Conservation (phyloP, 1,284 basidiomycete species). For the Moesziomyces parantarcticus region DNA sequence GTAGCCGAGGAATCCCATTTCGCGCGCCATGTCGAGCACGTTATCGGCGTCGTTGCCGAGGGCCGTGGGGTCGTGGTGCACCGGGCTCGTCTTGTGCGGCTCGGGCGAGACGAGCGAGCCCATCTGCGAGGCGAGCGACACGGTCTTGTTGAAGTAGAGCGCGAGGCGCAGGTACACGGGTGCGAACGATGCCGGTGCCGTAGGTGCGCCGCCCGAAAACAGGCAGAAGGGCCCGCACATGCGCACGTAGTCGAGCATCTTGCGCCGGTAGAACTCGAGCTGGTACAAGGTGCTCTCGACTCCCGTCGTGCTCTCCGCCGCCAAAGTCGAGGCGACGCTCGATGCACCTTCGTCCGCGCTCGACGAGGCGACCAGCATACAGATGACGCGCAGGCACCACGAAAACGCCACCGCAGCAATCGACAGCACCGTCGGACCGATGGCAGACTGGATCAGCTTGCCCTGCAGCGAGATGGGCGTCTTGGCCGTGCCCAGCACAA, state of each 20-base stretch:
- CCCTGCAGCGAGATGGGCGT: constrained; percentile 38
- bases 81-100: constrained; percentile 2
- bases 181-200: constrained; percentile 14
- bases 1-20: constrained; percentile 37
- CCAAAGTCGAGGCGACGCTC: not conserved
- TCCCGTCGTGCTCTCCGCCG: not conserved
- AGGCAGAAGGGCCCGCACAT: constrained; percentile 43
- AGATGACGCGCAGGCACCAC: constrained; percentile 32
- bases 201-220: constrained; percentile 29
- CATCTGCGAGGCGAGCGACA: constrained; percentile 18
- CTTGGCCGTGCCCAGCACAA: constrained; percentile 44
- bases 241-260: constrained; percentile 44
- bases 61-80: constrained; percentile 10
- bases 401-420: constrained; percentile 37
- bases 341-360: not conserved
- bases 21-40: constrained; percentile 21
- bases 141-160: constrained; percentile 34
- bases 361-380: constrained; percentile 16
- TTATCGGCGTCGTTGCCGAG: constrained; percentile 31
- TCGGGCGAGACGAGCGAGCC: constrained; percentile 29
- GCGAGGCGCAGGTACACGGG: constrained; percentile 34
- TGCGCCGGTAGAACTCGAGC: constrained; percentile 42
- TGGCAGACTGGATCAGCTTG: constrained; percentile 35
- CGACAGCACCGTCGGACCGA: constrained; percentile 38
- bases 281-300: constrained; percentile 8